Conservation (phyloP, 192 early-diverging fungal species). For the Podila minutissima region DNA sequence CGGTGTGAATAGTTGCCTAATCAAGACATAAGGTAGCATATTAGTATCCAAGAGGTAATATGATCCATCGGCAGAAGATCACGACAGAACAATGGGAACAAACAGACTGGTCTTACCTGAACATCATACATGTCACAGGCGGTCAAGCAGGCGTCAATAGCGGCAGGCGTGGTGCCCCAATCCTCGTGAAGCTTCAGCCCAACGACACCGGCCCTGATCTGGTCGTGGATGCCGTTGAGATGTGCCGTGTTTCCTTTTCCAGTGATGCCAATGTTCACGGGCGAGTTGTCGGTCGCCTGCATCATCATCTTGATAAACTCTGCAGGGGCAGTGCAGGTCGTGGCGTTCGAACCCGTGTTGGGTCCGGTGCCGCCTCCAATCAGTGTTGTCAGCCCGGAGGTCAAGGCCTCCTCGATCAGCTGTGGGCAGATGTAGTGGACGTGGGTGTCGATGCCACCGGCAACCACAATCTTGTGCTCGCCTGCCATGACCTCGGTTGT, state of each 20-base stretch:
- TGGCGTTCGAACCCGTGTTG: constrained; percentile 96
- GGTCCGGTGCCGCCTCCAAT: constrained; percentile 95
- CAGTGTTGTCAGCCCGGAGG: constrained; percentile 82
- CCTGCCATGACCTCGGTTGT: constrained; percentile 92
- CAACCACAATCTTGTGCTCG: constrained; percentile 92
- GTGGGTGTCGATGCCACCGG: constrained; percentile 94
- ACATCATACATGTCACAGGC: constrained; percentile 92
- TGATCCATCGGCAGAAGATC: background rate
- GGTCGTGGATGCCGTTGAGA: constrained; percentile 76
- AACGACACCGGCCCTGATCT: constrained; percentile 85
- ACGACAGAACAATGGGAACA: background rate
- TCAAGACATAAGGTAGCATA: background rate
- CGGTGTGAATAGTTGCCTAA: constrained; percentile 93
- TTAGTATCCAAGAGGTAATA: background rate
- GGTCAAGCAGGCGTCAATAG: constrained; percentile 88
- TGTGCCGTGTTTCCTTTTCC: constrained; percentile 92
- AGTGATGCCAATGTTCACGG: constrained; percentile 93
- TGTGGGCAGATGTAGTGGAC: constrained; percentile 98
- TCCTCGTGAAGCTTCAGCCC: constrained; percentile 97
- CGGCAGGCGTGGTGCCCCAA: constrained; percentile 95
- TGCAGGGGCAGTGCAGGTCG: constrained; percentile 92
- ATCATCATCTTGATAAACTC: constrained; percentile 91
- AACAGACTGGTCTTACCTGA: constrained; percentile 53
- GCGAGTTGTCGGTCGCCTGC: constrained; percentile 86
- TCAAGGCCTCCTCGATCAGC: constrained; percentile 85